Evolutionary conservation across 2,329 filamentous ascomycete species (phyloP), one percentile per base, ranked within the genome.

Genomic region (Lachnellula occidentalis): DNA sequence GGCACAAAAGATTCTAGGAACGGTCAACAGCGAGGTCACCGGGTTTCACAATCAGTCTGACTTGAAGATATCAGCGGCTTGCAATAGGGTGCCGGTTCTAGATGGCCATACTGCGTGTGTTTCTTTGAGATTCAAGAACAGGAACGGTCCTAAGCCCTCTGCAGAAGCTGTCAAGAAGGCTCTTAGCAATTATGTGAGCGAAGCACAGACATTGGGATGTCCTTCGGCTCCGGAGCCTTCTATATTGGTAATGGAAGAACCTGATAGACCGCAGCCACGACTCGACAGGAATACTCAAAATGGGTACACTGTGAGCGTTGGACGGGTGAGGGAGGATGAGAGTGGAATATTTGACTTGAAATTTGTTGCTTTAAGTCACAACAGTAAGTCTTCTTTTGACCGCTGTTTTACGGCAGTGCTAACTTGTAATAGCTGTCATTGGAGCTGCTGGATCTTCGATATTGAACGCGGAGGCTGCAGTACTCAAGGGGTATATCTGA

Each of bases 61-160:
- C 45, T 82, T 97, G 56, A 83, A 82, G 61, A 85, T 97, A 53
- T 90, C 86, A 4, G 92, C 90, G 11, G 85, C 92, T 3, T 97
- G 94, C 76, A 97, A 94, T 68, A 85, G 94, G 58, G 94, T 97
- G 2, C 82, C 91, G n/a, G 94, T 97, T 17, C 82, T 96, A 55
- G 92, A 97, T 69, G 94, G 94, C 45, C 94, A 97, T 75, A 95
- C 87, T 53, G 92, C 90, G n/a, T 96, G 92, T 69, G 90, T 97
- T 9, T 94, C 89, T 7, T 77, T 97, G 59, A 80, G 83, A 53
- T 97, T 97, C 72, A 82, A 83, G 69, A 83, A 83, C 64, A 82
- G 86, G 27, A 55, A 61, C 53, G 56, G 42, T 37, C 88, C 89
- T 1, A 75, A 85, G 5, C 92, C 92, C 3, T 82, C 77, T 24